phyloP scores from a whole-genome alignment of 257 asterid genomes.

The Eustoma russellianum region DNA sequence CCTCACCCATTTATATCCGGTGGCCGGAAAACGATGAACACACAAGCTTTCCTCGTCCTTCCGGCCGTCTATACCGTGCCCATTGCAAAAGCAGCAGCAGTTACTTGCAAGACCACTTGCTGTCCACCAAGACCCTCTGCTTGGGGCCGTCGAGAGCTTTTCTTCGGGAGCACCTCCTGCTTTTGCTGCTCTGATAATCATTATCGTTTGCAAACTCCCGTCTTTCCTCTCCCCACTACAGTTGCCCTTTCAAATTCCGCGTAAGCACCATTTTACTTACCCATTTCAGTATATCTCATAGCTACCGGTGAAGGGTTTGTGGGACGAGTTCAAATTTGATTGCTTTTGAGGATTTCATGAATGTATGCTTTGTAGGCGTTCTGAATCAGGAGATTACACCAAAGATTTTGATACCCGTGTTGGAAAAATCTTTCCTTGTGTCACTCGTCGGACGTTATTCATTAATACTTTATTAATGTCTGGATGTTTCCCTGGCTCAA shows the following conservation, averaged over 20 bases:
- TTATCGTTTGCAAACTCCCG: conserved; percentile 11
- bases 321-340: background rate
- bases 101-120: background rate
- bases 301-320: background rate
- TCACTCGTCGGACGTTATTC: conserved; percentile 59
- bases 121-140: conserved; percentile 11
- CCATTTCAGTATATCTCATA: background rate
- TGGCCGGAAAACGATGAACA: no score
- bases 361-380: conserved; percentile 23
- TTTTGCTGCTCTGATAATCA: conserved; percentile 26
- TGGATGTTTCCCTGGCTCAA: conserved; percentile 53
- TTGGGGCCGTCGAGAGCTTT: conserved; percentile 78
- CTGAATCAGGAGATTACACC: conserved; percentile 16
- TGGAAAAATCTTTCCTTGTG: conserved; percentile 21
- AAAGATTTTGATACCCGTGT: conserved; percentile 15
- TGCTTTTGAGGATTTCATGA: background rate
- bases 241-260: conserved; percentile 11
- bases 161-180: conserved; percentile 39
- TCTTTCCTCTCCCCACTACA: conserved; percentile 24
- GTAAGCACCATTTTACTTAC: conserved; percentile 15
- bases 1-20: no score
- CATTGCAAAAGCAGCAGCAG: conserved; percentile 6
- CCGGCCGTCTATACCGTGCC: background rate
- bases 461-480: conserved; percentile 41
- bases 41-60: background rate